phyloP scores from a whole-genome alignment of 2,329 filamentous ascomycete genomes.

The Knufia fluminis region DNA sequence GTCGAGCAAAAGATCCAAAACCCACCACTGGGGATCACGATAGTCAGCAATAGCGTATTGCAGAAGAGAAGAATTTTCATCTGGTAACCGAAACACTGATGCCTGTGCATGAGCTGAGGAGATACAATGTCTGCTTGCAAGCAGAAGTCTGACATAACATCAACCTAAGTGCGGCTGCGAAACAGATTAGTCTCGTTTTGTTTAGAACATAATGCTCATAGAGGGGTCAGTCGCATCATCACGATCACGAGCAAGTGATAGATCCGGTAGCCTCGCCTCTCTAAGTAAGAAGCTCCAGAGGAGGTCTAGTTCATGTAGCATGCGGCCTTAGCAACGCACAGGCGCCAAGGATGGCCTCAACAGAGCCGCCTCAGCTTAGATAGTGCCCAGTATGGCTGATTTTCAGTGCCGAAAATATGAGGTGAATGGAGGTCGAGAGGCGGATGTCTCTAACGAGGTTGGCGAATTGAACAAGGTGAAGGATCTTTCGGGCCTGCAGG shows the following conservation, averaged over 20 bases:
- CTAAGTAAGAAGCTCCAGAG: not conserved
- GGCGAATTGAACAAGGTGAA: not conserved
- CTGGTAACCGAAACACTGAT: too few species aligned
- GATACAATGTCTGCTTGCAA: not conserved
- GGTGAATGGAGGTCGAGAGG: not conserved
- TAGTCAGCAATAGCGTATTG: not conserved
- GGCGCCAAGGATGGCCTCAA: not conserved
- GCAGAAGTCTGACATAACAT: not conserved
- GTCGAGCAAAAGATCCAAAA: too few species aligned
- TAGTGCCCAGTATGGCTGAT: not conserved
- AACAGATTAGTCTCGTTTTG: not conserved
- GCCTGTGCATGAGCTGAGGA: not conserved
- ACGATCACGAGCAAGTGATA: not conserved
- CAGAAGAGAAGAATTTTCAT: not conserved
- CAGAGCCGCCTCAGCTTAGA: not conserved
- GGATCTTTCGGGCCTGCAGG: not conserved
- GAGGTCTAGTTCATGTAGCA: not conserved
- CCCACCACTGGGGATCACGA: too few species aligned
- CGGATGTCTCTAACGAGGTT: not conserved
- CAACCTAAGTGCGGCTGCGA: conserved; percentile 2
- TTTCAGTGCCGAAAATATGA: not conserved
- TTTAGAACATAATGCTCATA: not conserved
- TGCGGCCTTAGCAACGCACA: conserved; percentile 1
- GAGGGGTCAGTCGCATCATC: conserved; percentile 4
- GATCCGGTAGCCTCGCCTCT: not conserved